Evolutionary conservation across 108 stramenopile genomes (phyloP).

Genomic region (Cyclostephanos invisitatus): DNA sequence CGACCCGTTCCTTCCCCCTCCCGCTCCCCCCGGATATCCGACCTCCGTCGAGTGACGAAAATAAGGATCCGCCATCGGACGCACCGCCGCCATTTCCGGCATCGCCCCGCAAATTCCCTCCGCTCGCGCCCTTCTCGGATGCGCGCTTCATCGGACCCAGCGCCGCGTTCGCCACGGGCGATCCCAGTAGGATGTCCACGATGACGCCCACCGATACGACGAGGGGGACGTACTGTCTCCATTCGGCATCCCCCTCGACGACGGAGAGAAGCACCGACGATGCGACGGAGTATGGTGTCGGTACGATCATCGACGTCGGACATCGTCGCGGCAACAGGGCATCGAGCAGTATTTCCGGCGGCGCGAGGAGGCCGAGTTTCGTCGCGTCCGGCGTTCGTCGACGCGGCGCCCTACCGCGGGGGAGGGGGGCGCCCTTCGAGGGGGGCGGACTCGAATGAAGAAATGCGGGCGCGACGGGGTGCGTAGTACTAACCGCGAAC

Average conservation of each 20-base stretch:
- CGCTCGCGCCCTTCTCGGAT: constrained; percentile 36
- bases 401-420: not conserved
- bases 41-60: constrained; percentile 21
- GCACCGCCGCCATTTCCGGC: constrained; percentile 9
- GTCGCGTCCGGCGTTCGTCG: not conserved
- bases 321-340: not conserved
- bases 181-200: constrained; percentile 80
- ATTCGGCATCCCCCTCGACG: constrained; percentile 48
- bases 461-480: not conserved
- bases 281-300: not conserved
- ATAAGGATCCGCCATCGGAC: constrained; percentile 21
- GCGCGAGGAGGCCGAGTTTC: not conserved
- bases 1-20: constrained; percentile 68
- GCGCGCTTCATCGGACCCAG: constrained; percentile 55
- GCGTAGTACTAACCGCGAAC: not conserved
- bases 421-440: not conserved
- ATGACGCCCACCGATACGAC: constrained; percentile 63
- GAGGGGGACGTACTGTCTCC: constrained; percentile 88
- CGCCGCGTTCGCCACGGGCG: constrained; percentile 68
- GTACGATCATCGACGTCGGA: not conserved
- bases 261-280: constrained; percentile 26
- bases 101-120: constrained; percentile 10
- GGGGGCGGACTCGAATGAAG: not conserved
- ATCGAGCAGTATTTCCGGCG: not conserved
- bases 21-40: constrained; percentile 9